These are phyloP conservation scores for Pulveroboletus sp. DNA, from an alignment of 768 basidiomycete species.

Conservation along the genomic window DNA sequence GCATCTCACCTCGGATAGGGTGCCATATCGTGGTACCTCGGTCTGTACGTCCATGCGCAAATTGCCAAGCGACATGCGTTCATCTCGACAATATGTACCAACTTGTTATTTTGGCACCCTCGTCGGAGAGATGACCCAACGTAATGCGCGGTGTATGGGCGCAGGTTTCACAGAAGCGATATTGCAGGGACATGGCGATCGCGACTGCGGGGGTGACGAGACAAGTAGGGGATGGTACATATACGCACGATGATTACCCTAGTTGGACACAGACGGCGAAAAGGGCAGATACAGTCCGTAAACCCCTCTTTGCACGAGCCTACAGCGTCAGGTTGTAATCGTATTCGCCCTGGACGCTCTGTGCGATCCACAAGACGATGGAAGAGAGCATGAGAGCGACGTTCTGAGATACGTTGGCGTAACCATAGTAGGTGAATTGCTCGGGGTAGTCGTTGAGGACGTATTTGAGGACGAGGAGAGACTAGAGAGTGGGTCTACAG, in stretches of 20 bases:
- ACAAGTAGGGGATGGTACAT: neutral
- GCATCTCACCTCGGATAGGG: no score
- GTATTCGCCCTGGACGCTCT: conserved; percentile 82
- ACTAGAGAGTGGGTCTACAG: conserved; percentile 43
- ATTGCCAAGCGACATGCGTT: no score
- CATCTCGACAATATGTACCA: no score
- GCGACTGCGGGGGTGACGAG: neutral
- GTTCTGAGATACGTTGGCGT: conserved; percentile 95
- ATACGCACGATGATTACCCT: neutral
- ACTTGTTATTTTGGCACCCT: no score
- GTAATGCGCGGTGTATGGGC: neutral
- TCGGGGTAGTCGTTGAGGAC: conserved; percentile 68
- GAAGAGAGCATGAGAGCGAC: conserved; percentile 81
- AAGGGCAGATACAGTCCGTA: neutral
- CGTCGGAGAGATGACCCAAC: neutral
- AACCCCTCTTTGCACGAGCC: neutral
- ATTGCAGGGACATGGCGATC: neutral
- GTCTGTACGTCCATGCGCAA: no score
- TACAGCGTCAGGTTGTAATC: conserved; percentile 86
- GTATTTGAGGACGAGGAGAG: conserved; percentile 89
- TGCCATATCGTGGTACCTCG: no score
- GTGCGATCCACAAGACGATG: conserved; percentile 89
- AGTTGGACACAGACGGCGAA: conserved; percentile 9
- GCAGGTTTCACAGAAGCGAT: neutral
- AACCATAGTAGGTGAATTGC: conserved; percentile 86